Evolutionary conservation across 106 monocot species (phyloP).

Genomic region (Amphibolis antarctica): DNA sequence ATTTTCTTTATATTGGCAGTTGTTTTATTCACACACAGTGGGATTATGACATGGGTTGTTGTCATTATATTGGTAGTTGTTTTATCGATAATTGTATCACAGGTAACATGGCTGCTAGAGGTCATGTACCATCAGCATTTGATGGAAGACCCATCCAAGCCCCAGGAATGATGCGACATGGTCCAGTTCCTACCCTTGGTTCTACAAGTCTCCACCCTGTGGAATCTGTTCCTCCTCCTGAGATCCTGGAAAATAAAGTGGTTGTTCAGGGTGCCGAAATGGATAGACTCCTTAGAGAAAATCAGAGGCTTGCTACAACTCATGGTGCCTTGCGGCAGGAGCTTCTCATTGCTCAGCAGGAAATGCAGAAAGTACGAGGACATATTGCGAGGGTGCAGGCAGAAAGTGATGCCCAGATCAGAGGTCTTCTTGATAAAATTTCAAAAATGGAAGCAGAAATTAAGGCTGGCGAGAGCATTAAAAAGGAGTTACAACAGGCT

Average conservation of each 20-base stretch:
- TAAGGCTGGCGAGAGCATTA: slow-evolving; percentile 35
- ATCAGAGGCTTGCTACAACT: slow-evolving; percentile 49
- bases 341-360: slow-evolving; percentile 39
- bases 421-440: slow-evolving; percentile 53
- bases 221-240: slow-evolving; percentile 31
- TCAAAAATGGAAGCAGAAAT: slow-evolving; percentile 53
- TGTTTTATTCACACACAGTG: no score
- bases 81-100: neutral
- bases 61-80: no score
- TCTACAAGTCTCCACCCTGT: slow-evolving; percentile 25
- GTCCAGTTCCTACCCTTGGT: slow-evolving; percentile 28
- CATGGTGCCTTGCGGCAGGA: slow-evolving; percentile 56
- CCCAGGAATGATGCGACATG: slow-evolving; percentile 63
- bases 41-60: no score
- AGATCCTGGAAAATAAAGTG: slow-evolving; percentile 49
- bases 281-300: slow-evolving; percentile 47
- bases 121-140: slow-evolving; percentile 23
- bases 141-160: slow-evolving; percentile 33
- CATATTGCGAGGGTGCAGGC: slow-evolving; percentile 30
- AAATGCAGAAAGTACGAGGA: slow-evolving; percentile 40
- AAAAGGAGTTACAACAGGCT: slow-evolving; percentile 49
- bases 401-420: slow-evolving; percentile 48
- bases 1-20: no score
- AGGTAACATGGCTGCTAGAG: slow-evolving; percentile 26
- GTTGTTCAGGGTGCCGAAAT: slow-evolving; percentile 47